Evolutionary conservation across 495 filamentous ascomycete genomes (phyloP), one percentile per base, ranked within the genome.

Genomic region (Tuber brumale): DNA sequence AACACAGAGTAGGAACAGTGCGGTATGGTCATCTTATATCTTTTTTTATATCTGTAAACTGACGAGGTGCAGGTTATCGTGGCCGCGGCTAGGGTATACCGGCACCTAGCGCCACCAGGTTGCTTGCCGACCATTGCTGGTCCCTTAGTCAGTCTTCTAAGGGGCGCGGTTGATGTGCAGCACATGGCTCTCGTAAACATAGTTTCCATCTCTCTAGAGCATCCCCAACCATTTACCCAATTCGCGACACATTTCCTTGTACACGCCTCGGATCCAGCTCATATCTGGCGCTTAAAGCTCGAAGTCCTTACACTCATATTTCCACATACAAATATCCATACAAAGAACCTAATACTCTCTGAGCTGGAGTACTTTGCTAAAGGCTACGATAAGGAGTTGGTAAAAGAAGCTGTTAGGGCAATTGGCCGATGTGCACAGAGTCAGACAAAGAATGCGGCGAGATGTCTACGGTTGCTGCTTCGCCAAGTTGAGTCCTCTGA

Each of bases 351-450:
- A 2, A 93, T 99, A 37, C 89, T 98, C 66, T 93, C 90, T 76
- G 95, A 99, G 80, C 87, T 99, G 3, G 93, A 95, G 80, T 95
- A 97, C 83, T 97, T 97, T 83, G 93, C 93, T 2, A 89, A 90
- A 71, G 88, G 91, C 9, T 86, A 90, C 41, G 90, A 96, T 79
- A 90, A 91, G 72, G 90, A 89, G 4, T 87, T 97, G 35, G 91
- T 97, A 41, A 89, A 91, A 71, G 95, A 97, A 83, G 91, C 93
- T 57, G 94, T 99, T 10, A 87, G 93, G 21, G 94, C 95, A 18
- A 95, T 99, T 81, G 95, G 95, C 3, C 89, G 95, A 16, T 99
- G 95, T 83, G 94, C 96, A 12, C 93, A 94, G 81, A 91, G 86
- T 43, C 91, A 94, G 79, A 84, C 88, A 7, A 85, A 85, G 42